Base-by-base conservation (phyloP, 139 green algal genomes). In the Chlorella sorokiniana region DNA sequence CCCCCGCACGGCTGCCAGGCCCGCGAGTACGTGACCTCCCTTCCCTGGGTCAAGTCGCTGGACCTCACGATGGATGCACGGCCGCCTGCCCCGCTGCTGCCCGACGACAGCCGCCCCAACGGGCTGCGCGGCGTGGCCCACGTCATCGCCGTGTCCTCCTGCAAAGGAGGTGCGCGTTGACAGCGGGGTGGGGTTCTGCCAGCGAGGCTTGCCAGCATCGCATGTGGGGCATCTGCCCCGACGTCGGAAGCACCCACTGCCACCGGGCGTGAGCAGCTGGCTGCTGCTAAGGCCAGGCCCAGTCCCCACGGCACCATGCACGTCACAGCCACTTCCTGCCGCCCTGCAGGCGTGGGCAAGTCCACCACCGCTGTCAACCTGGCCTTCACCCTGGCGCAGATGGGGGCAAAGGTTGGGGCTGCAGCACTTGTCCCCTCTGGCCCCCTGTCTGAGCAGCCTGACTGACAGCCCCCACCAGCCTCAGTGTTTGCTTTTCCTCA, bases 341-440 rank as follows among this genome's bases (percentile, higher is more conserved):
- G 1, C 22, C n/a, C 14, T 82, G 79, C 83, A 88, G 87, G 97
- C 35, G 97, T 99, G 25, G 97, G 97, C 81, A 99, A 99, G 90
- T 97, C 91, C 45, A 99, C 95, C 25, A 94, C 93, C 67, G 83
- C 92, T 1, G 97, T 99, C 54, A 99, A 99, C 85, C 92, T 99
- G 68, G 97, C 97, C 4, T 99, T 96, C 88, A 97, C 95, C 1
- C 89, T 99, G 68, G 89, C 91, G 7, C 75, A 81, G 75, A 81
- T 81, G 75, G 75, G 75, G 6, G 75, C 75, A 40, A 81, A 81
- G 75, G 75, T 81, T 59, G 48, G 11, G 48, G 48, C 48, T 59
- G 14, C 14, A 59, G 16, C 48, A 59, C 14, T 59, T 16, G 11
- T 16, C 48, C 48, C 48, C 48, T 11, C 48, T 59, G 48, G 14